Conservation (phyloP, 495 filamentous ascomycete genomes). For the Neurospora sp. region DNA sequence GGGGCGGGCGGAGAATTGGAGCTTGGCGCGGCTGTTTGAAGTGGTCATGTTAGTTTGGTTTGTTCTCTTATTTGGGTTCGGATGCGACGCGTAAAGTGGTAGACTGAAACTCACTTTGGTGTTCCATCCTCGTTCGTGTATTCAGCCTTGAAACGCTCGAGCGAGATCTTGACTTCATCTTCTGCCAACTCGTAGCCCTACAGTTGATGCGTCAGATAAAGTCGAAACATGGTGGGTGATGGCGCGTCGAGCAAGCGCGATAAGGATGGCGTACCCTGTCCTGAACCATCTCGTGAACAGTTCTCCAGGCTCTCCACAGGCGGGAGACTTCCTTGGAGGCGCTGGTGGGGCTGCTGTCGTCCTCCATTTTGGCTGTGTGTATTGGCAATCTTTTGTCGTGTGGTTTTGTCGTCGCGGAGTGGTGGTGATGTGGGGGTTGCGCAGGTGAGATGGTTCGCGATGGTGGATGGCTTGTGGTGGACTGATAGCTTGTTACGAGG, state of each 20-base stretch:
- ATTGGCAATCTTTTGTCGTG: not conserved
- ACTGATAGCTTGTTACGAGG: conserved; percentile 2
- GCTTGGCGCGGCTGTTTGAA: conserved; percentile 56
- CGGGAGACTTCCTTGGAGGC: conserved; percentile 54
- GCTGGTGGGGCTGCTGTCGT: conserved; percentile 36
- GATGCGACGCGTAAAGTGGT: not conserved
- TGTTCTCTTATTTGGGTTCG: conserved; percentile 10
- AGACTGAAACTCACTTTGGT: conserved; percentile 47
- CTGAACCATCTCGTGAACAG: conserved; percentile 76
- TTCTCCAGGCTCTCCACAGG: conserved; percentile 82
- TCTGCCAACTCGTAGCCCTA: conserved; percentile 90
- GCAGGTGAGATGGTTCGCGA: not conserved
- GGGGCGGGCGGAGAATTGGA: conserved; percentile 80
- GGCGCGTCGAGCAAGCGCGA: not conserved
- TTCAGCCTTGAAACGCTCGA: conserved; percentile 59
- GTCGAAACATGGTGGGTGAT: not conserved
- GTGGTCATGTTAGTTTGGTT: not conserved
- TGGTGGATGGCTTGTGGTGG: not conserved
- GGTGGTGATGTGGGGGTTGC: conserved; percentile 6
- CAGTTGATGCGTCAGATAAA: not conserved
- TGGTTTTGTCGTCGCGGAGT: not conserved
- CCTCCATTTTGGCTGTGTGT: conserved; percentile 34
- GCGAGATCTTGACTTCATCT: conserved; percentile 73
- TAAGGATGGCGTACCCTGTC: conserved; percentile 52
- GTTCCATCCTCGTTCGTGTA: conserved; percentile 60